Base-by-base conservation (phyloP, 345 rosid species). In the Iberis pinnata region DNA sequence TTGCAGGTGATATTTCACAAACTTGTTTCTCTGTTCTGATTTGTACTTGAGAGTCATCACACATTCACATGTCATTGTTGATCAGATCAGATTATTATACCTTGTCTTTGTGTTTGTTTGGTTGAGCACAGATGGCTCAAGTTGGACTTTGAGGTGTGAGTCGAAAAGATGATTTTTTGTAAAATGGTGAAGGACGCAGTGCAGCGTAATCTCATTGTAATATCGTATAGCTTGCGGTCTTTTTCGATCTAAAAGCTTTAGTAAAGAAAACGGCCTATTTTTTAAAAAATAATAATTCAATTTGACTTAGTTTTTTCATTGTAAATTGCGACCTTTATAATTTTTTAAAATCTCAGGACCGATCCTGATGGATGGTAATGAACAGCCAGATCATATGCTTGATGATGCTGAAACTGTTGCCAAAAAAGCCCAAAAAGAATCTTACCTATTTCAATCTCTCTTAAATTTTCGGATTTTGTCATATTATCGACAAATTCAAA, bases 361-460 rank as follows among this genome's bases (percentile, higher is more conserved):
- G n/a, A n/a, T n/a, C n/a, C n/a, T n/a, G n/a, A n/a, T n/a, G n/a
- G n/a, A n/a, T n/a, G n/a, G n/a, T n/a, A n/a, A n/a, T 27, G 65
- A 44, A 76, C 90, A 90, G 98, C 98, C 98, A 10, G 87, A 84
- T 58, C 98, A 90, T 68, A 63, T 90, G 63, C 84, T 79, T 17
- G 82, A 76, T 72, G 98, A 90, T 79, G 98, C 92, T 47, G 80
- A 75, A 60, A 51, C 78, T 46, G 85, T 82, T 12, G 49, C 58
- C 2, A 84, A 75, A 74, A 90, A 84, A 69, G 85, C 96, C 32
- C 24, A 72, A 25, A 74, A 48, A 43, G 87, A 74, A 36, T 78
- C 98, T 35, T 86, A 77, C 58, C 75, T 79, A 27, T 86, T 80
- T 50, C 62, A 14, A 9, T 84, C 96, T 27, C 75, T 90, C 59